These are phyloP conservation scores for Myxozyma neotropica DNA, from an alignment of 805 yeast genomes.

Conservation along the genomic window DNA sequence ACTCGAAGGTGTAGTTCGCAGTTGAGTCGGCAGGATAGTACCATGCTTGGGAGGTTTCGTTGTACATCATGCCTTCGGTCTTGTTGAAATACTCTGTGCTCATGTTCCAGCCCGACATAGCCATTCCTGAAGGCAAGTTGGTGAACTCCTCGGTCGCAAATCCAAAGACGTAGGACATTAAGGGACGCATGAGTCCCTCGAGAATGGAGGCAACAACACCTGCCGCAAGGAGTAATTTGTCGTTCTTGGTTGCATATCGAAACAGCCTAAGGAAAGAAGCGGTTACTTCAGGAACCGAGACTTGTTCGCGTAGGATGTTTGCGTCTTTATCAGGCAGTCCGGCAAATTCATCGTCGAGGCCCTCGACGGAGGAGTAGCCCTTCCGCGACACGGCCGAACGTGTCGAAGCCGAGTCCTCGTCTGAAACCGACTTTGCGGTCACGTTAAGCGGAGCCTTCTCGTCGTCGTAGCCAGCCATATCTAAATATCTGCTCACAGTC, in stretches of 20 bases:
- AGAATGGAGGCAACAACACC: slow-evolving; percentile 43
- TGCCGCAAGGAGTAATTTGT: slow-evolving; percentile 37
- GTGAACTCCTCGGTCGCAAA: slow-evolving; percentile 45
- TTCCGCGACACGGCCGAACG: not conserved
- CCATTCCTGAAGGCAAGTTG: slow-evolving; percentile 17
- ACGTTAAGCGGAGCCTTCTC: slow-evolving; percentile 15
- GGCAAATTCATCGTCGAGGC: slow-evolving; percentile 33
- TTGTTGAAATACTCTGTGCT: slow-evolving; percentile 9
- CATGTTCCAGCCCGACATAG: not conserved
- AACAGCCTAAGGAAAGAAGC: slow-evolving; percentile 40
- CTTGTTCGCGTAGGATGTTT: slow-evolving; percentile 42
- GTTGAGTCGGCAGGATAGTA: slow-evolving; percentile 1
- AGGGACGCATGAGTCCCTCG: slow-evolving; percentile 47
- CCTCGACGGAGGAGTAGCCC: slow-evolving; percentile 26
- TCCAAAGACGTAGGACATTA: slow-evolving; percentile 46
- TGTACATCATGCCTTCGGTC: slow-evolving; percentile 13
- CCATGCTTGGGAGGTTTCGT: slow-evolving; percentile 13
- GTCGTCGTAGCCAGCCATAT: slow-evolving; percentile 3
- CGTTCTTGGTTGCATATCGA: slow-evolving; percentile 43
- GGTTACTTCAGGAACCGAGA: slow-evolving; percentile 33
- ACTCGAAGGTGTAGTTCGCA: slow-evolving; percentile 9
- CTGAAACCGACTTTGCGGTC: not conserved
- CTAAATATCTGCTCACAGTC: no score
- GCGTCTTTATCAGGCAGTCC: slow-evolving; percentile 42
- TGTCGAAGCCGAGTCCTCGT: slow-evolving; percentile 1